Conservation (phyloP, 495 filamentous ascomycete species). For the Rhizodiscina lignyota region DNA sequence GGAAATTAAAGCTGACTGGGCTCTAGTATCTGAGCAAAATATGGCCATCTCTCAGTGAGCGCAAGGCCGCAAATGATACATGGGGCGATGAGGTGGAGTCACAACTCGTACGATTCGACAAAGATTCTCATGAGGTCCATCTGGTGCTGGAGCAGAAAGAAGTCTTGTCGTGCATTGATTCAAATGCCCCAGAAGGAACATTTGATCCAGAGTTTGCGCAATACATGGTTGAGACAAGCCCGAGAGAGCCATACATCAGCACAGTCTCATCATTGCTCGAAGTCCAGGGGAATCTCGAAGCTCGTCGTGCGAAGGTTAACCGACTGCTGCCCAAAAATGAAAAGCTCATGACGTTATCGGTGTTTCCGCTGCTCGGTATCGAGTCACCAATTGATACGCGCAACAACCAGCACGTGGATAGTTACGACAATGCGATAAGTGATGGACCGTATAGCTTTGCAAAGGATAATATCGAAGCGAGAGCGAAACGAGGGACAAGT, state of each 20-base stretch:
- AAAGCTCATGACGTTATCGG: background rate
- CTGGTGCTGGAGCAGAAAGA: background rate
- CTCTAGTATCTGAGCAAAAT: background rate
- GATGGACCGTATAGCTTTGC: background rate
- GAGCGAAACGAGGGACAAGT: background rate
- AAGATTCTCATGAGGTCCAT: background rate
- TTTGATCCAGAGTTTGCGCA: background rate
- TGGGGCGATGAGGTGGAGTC: slow-evolving; percentile 1
- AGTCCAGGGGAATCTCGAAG: background rate
- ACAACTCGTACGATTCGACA: background rate
- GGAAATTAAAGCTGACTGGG: too few species aligned
- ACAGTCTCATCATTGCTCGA: background rate
- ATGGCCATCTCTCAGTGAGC: background rate
- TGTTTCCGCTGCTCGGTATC: background rate
- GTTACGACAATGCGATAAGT: background rate
- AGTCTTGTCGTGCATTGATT: background rate
- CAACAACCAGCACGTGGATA: background rate
- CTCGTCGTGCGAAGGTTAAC: background rate
- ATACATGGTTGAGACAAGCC: background rate
- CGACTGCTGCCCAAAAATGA: background rate
- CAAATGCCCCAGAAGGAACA: background rate
- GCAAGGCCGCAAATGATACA: background rate
- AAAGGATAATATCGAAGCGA: background rate
- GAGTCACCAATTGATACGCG: background rate
- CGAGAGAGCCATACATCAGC: background rate